phyloP scores from a whole-genome alignment of 192 early-diverging fungal species.

The Entrophospora sp. region DNA sequence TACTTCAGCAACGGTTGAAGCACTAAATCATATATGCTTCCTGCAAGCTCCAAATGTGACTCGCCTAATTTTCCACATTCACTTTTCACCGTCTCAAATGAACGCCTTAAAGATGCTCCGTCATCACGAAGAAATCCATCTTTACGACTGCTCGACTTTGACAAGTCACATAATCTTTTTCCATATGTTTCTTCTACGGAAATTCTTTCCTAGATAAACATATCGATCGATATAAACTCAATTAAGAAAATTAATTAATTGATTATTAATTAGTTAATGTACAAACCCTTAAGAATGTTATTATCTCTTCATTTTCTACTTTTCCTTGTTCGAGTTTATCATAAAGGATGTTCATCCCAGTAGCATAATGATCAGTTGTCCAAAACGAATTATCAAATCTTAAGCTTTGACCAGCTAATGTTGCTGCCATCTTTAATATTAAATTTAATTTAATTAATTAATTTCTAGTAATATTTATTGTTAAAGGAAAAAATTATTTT shows the following conservation, averaged over 20 bases:
- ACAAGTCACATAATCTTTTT: slow-evolving; percentile 24
- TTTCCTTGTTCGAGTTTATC: slow-evolving; percentile 43
- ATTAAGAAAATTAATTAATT: slow-evolving; percentile 37
- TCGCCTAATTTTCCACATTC: slow-evolving; percentile 35
- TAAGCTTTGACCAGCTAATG: too few relatives aligned
- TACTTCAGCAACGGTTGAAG: slow-evolving; percentile 41
- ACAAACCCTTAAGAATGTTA: slow-evolving; percentile 41
- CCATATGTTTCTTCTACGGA: slow-evolving; percentile 6
- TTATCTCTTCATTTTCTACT: slow-evolving; percentile 47
- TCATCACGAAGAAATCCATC: slow-evolving; percentile 48
- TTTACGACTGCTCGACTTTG: slow-evolving; percentile 14
- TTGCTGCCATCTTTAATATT: too few relatives aligned
- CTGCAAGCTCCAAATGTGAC: slow-evolving; percentile 33
- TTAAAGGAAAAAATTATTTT: too few relatives aligned
- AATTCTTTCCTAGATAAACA: slow-evolving; percentile 22
- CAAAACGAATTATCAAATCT: slow-evolving; percentile 18
- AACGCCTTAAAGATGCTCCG: slow-evolving; percentile 41
- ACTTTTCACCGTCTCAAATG: slow-evolving; percentile 38
- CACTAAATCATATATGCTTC: slow-evolving; percentile 33
- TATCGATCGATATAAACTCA: slow-evolving; percentile 26
- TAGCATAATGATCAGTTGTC: slow-evolving; percentile 28
- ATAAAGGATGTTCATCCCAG: slow-evolving; percentile 40
- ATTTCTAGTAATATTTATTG: too few relatives aligned
- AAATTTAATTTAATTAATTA: too few relatives aligned
- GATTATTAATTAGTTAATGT: too few relatives aligned